Base-by-base conservation (phyloP, 257 asterid species). In the Gardenia jasminoides region DNA sequence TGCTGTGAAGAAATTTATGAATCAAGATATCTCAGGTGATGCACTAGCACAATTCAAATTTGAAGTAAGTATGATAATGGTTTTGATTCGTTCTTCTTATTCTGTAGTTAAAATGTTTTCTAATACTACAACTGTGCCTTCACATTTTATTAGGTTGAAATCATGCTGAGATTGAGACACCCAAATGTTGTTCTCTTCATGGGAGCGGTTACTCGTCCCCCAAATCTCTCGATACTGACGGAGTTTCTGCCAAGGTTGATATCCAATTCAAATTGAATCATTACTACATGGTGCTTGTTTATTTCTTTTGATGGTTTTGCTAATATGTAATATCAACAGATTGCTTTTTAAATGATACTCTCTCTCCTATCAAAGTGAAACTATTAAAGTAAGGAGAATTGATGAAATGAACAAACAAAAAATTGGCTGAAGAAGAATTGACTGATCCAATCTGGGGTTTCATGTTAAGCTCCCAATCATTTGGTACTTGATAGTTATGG, bases 201-300 rank as follows among this genome's bases (percentile, higher is more conserved):
- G 99, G 99, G 99, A 83, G 99, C 99, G 1, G 99, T 96, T 77
- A 87, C 92, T 65, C 90, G 87, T 26, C 97, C 99, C 76, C 99
- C 99, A 56, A 92, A 93, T 86, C 88, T 96, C 86, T 93, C 99
- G 82, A 96, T 96, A 86, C 79, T 93, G 88, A 93, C 99, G 5
- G 99, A 96, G 80, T 96, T 85, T 81, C 93, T 96, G 44, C 98
- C 99, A 75, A 96, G 99, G 99, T 96, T 83, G 82, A 80, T 78
- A 71, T 78, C 78, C 46, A 44, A 71, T 70, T 76, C 69, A 77
- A 67, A 36, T 30, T 76, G 44, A 22, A 44, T 70, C 48, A 59
- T 22, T 28, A 33, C 33, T 70, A 61, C 20, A 43, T 41, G 36
- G 24, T 52, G 24, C 16, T 28, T 56, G 15, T 28, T 62, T 65